Conservation (phyloP, 2,329 filamentous ascomycete species). For the Diaporthe vexans region DNA sequence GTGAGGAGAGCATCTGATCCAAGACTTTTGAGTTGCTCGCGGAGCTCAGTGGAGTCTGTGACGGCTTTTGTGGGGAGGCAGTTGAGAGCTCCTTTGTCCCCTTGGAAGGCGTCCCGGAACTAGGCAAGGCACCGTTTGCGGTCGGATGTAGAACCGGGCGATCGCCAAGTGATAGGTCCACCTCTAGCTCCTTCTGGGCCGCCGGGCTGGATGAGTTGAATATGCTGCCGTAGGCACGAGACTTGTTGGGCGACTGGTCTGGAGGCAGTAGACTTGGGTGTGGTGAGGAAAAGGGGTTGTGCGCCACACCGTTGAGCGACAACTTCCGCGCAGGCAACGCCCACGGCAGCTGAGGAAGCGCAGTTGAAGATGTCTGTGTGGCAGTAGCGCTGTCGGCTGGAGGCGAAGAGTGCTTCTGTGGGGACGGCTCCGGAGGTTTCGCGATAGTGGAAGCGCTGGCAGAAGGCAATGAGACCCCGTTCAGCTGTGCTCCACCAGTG, state of each 20-base stretch:
- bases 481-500: conserved; percentile 27
- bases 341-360: conserved; percentile 22
- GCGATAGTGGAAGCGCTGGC: conserved; percentile 27
- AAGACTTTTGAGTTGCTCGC: conserved; percentile 38
- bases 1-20: conserved; percentile 44
- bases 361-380: conserved; percentile 27
- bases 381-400: conserved; percentile 24
- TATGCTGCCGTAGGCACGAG: conserved; percentile 55
- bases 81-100: conserved; percentile 48
- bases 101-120: conserved; percentile 49
- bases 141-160: conserved; percentile 40
- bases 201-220: conserved; percentile 51
- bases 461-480: conserved; percentile 38
- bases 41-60: conserved; percentile 39
- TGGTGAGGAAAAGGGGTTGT: conserved; percentile 59
- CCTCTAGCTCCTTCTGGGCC: conserved; percentile 36
- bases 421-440: conserved; percentile 39
- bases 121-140: conserved; percentile 44
- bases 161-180: conserved; percentile 26
- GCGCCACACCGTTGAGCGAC: conserved; percentile 50
- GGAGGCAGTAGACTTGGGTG: conserved; percentile 59
- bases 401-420: conserved; percentile 41
- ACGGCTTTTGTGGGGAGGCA: conserved; percentile 40
- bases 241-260: conserved; percentile 56
- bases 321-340: conserved; percentile 41